Evolutionary conservation across 1,284 basidiomycete genomes (phyloP), one percentile per base, ranked within the genome.

Genomic region (Malassezia arunalokei): DNA sequence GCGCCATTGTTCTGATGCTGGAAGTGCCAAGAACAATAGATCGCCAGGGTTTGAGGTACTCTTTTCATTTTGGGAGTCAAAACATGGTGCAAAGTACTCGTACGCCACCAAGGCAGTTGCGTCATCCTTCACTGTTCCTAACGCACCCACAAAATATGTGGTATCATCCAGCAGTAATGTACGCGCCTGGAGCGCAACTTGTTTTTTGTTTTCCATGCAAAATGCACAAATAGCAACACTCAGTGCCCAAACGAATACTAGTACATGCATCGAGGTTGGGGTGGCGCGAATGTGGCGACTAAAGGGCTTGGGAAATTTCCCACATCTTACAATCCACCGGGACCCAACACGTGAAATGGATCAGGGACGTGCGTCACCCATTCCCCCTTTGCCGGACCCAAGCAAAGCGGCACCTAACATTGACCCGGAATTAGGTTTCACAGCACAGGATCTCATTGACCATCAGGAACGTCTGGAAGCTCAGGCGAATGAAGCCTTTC

Each of bases 401-500:
- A 28, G 38, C n/a, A 43, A 12, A 12, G 37, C 44, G 9, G 45
- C 51, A 17, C 51, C 51, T 3, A 35, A 42, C 30, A 11, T 53
- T 5, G 41, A 35, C 8, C 24, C 43, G 15, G 66, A 66, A 8
- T 43, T 47, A 0, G 69, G 67, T 8, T 67, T 74, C 49, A 74
- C 66, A 20, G 74, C 73, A 6, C 56, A 55, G 24, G 74, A 76
- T 47, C 54, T 76, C 11, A 60, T 75, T 29, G 64, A 65, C 0
- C 67, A 65, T 5, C 74, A 76, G 46, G 60, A 63, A 0, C 61
- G 60, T 9, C 58, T 76, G 11, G 75, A 76, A 42, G 62, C 57
- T 3, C 71, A 75, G 37, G 75, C 75, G 3, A 53, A 63, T 27
- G 74, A 75, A 30, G 70, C 68, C 0, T 63, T 75, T 28, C 75